phyloP scores from a whole-genome alignment of 306 rosid genomes.

The Quillaja saponaria region DNA sequence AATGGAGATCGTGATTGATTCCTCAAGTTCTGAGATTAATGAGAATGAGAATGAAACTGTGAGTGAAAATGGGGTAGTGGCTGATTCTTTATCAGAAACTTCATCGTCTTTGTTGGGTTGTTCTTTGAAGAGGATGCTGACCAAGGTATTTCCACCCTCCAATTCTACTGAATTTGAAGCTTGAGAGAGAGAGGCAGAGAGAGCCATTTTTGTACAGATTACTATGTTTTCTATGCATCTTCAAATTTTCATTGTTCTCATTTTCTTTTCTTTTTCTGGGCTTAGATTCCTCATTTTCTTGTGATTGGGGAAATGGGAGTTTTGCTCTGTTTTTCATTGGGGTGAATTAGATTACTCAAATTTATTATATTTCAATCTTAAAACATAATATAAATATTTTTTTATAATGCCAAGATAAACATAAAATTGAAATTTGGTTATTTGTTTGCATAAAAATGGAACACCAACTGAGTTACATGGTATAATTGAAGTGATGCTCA shows the following conservation, averaged over 20 bases:
- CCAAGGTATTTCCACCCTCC: conserved; percentile 55
- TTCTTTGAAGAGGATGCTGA: conserved; percentile 71
- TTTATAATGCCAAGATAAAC: not conserved
- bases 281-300: too few relatives aligned
- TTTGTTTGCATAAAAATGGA: too few relatives aligned
- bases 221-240: conserved; percentile 18
- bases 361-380: not conserved
- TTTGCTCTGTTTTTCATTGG: not conserved
- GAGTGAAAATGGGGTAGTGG: not conserved
- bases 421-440: too few relatives aligned
- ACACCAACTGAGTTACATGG: not conserved
- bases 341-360: not conserved
- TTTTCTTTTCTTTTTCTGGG: conserved; percentile 17
- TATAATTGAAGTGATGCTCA: conserved; percentile 6
- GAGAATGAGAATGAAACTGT: conserved; percentile 26
- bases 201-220: conserved; percentile 15
- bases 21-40: conserved; percentile 38
- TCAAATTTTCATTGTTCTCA: not conserved
- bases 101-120: conserved; percentile 55
- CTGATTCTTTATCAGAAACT: conserved; percentile 34
- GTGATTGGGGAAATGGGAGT: not conserved
- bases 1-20: conserved; percentile 45
- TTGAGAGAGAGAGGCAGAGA: conserved; percentile 24
- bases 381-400: not conserved
- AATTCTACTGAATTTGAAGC: conserved; percentile 33